These are phyloP conservation scores for Cyclostephanos invisitatus DNA, from an alignment of 108 stramenopile genomes.

Conservation along the genomic window DNA sequence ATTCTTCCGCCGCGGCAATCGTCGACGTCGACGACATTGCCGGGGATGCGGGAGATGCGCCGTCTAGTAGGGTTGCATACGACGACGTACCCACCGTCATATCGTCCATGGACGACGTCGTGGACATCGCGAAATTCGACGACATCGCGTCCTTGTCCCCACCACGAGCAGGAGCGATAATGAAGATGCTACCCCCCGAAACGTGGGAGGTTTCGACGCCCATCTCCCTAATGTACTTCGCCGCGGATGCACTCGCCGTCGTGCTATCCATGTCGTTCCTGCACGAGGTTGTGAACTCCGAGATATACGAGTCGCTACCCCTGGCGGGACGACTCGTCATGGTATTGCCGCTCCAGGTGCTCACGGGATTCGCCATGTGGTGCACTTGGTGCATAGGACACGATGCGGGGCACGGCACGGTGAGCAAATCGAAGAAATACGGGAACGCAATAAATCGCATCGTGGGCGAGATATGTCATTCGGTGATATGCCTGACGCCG, in stretches of 20 bases:
- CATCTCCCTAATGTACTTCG: conserved; percentile 61
- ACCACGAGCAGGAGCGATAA: conserved; percentile 40
- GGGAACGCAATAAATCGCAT: conserved; percentile 52
- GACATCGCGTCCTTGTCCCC: background rate
- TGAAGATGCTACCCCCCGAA: conserved; percentile 65
- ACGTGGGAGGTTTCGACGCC: conserved; percentile 57
- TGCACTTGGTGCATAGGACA: conserved; percentile 85
- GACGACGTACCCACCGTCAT: too few species aligned
- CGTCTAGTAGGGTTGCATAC: too few species aligned
- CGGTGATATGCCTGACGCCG: conserved; percentile 66
- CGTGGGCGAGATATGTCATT: conserved; percentile 71
- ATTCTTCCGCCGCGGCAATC: too few species aligned
- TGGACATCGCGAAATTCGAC: background rate
- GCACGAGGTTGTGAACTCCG: conserved; percentile 55
- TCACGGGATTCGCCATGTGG: conserved; percentile 77
- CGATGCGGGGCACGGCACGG: conserved; percentile 70
- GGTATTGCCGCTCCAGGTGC: conserved; percentile 61
- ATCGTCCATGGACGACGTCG: too few species aligned
- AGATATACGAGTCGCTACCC: conserved; percentile 54
- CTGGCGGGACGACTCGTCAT: conserved; percentile 26
- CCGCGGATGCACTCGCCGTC: conserved; percentile 53
- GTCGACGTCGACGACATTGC: too few species aligned
- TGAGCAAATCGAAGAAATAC: conserved; percentile 40
- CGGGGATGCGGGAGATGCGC: too few species aligned
- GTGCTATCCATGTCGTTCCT: conserved; percentile 63